A percentile compares a stretch with the other conserved stretches of the same genome.
Evolutionary conservation across 495 filamentous ascomycete species (phyloP).

Genomic region (Aspergillus wentii): DNA sequence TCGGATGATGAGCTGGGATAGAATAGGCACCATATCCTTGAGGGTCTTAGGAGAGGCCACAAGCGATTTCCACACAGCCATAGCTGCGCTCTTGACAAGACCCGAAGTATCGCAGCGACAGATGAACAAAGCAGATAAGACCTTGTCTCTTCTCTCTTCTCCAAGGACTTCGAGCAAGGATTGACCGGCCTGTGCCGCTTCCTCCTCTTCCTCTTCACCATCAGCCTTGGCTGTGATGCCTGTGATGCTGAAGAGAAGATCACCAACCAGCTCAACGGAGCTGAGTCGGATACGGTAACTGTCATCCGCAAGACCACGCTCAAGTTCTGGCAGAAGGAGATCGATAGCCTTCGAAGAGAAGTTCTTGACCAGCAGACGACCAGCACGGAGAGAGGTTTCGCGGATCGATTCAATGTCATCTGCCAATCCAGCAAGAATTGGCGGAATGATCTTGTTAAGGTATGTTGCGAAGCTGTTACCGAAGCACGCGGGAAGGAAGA

Average conservation of each 20-base stretch:
- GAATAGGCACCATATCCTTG: constrained; percentile 89
- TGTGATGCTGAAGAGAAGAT: constrained; percentile 95
- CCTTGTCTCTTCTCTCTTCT: constrained; percentile 91
- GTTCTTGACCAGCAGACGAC: constrained; percentile 93
- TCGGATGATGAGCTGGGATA: constrained; percentile 90
- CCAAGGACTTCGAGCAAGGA: constrained; percentile 91
- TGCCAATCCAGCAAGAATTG: constrained; percentile 89
- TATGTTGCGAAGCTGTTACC: constrained; percentile 98
- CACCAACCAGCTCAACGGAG: constrained; percentile 95
- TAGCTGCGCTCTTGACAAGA: constrained; percentile 82
- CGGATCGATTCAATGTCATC: constrained; percentile 94
- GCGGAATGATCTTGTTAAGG: constrained; percentile 91
- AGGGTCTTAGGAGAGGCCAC: constrained; percentile 89
- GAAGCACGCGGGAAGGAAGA: constrained; percentile 97
- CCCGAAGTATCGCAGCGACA: constrained; percentile 96
- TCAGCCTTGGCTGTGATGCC: constrained; percentile 85
- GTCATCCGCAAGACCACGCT: constrained; percentile 91
- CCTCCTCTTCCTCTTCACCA: constrained; percentile 73
- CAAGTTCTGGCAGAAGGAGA: constrained; percentile 86
- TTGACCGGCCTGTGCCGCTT: constrained; percentile 76
- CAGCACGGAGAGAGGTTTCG: constrained; percentile 87
- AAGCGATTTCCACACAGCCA: constrained; percentile 93
- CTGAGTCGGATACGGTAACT: constrained; percentile 95
- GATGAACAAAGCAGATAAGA: constrained; percentile 92
- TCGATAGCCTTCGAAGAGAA: constrained; percentile 94